Evolutionary conservation across 371 early-diverging fungal genomes (phyloP).

Genomic region (Circinella minor): DNA sequence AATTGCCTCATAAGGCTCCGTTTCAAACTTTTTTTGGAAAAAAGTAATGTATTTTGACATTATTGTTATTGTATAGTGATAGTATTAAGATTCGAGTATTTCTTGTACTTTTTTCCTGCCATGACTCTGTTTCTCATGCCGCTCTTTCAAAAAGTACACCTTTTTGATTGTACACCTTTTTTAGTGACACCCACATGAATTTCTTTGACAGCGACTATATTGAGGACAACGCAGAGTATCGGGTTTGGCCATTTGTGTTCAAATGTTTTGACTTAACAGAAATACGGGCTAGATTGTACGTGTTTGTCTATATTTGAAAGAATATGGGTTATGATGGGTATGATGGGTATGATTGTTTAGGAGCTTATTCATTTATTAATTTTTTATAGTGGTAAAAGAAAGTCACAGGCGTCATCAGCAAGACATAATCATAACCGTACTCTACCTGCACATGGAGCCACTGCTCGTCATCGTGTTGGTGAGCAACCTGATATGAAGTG

Average conservation of each 20-base stretch:
- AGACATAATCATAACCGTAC: constrained; percentile 12
- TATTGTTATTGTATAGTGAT: too few species aligned
- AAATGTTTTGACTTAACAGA: background rate
- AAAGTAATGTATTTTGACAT: too few species aligned
- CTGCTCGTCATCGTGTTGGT: background rate
- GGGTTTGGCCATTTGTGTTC: background rate
- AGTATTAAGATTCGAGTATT: too few species aligned
- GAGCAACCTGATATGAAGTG: constrained; percentile 14
- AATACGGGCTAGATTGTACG: background rate
- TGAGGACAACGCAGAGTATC: background rate
- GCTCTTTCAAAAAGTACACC: too few species aligned
- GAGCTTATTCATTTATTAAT: background rate
- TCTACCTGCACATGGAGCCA: background rate
- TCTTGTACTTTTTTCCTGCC: too few species aligned
- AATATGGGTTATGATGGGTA: background rate
- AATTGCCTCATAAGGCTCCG: too few species aligned
- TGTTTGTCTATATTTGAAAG: background rate
- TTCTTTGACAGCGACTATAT: background rate
- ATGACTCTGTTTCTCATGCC: too few species aligned
- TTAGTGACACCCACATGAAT: too few species aligned
- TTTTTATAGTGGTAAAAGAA: background rate
- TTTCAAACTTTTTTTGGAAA: too few species aligned
- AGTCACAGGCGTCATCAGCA: background rate
- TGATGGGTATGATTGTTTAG: background rate
- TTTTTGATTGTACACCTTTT: too few species aligned